phyloP scores from a whole-genome alignment of 441 rosid genomes.

The Adansonia madagascariensis region DNA sequence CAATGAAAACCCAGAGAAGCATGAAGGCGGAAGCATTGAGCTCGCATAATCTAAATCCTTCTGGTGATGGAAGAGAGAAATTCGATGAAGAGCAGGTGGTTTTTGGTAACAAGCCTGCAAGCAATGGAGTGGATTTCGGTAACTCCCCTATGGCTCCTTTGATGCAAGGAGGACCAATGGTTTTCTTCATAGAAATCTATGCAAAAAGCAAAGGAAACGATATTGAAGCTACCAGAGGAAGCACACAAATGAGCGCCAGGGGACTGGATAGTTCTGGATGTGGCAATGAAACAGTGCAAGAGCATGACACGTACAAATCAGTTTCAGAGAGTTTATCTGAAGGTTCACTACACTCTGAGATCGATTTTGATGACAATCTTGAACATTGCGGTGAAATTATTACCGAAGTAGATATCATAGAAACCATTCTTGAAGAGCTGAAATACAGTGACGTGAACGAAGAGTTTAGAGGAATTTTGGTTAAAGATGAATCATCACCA shows the following conservation, averaged over 20 bases:
- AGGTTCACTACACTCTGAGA: constrained; percentile 47
- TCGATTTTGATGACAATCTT: constrained; percentile 40
- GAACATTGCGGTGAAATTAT: constrained; percentile 13
- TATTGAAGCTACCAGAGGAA: constrained; percentile 23
- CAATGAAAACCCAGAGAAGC: constrained; percentile 64
- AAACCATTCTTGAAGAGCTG: constrained; percentile 23
- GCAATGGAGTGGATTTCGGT: constrained; percentile 17
- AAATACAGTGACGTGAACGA: constrained; percentile 25
- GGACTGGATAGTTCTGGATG: constrained; percentile 14
- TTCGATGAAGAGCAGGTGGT: constrained; percentile 13
- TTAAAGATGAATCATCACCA: constrained; percentile 26
- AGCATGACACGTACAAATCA: constrained; percentile 28
- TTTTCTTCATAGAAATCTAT: constrained; percentile 52
- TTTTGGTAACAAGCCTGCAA: constrained; percentile 14
- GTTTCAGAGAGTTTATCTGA: constrained; percentile 37
- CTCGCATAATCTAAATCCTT: constrained; percentile 28
- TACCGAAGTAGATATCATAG: constrained; percentile 12
- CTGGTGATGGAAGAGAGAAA: constrained; percentile 24
- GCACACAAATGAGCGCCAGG: constrained; percentile 24
- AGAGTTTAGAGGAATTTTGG: constrained; percentile 13
- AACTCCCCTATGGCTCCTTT: constrained; percentile 22
- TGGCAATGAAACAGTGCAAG: constrained; percentile 25
- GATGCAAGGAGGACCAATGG: constrained; percentile 30
- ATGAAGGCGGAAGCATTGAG: constrained; percentile 44
- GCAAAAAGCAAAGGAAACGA: constrained; percentile 38